phyloP scores from a whole-genome alignment of 306 rosid genomes.

The Prosopis cineraria region DNA sequence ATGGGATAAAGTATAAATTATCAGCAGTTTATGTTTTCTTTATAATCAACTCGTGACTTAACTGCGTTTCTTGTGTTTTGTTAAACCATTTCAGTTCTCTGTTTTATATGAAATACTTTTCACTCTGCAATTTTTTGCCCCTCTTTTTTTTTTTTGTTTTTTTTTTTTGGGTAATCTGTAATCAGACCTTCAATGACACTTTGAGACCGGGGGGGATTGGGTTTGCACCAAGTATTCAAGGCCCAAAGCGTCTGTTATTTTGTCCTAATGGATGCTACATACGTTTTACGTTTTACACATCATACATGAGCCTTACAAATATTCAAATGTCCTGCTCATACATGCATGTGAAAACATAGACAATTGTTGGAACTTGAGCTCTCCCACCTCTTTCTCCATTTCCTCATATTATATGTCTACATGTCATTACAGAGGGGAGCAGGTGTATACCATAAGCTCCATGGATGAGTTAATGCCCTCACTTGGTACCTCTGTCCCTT shows the following conservation, averaged over 20 bases:
- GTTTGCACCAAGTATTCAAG: slow-evolving; percentile 19
- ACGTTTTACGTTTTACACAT: background rate
- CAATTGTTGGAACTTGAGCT: background rate
- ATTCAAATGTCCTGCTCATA: background rate
- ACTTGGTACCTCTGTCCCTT: slow-evolving; percentile 84
- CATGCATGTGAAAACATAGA: background rate
- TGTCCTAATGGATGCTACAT: slow-evolving; percentile 19
- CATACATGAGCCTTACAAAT: background rate
- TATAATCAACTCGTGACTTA: slow-evolving; percentile 17
- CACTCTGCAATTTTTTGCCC: background rate
- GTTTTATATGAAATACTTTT: slow-evolving; percentile 18
- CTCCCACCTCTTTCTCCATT: background rate
- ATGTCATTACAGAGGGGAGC: slow-evolving; percentile 70
- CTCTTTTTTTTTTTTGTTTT: background rate
- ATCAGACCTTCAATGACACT: slow-evolving; percentile 19
- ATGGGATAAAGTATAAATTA: slow-evolving; percentile 11
- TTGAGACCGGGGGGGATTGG: background rate
- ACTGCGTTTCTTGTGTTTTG: slow-evolving; percentile 11
- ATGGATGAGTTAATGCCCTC: slow-evolving; percentile 97
- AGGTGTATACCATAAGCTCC: slow-evolving; percentile 76
- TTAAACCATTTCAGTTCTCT: slow-evolving; percentile 7
- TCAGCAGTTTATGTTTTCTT: slow-evolving; percentile 25
- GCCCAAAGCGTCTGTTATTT: slow-evolving; percentile 4
- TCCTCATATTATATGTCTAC: slow-evolving; percentile 32
- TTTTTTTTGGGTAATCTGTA: background rate